Conservation (phyloP, 345 rosid species). For the Abelmoschus esculentus region DNA sequence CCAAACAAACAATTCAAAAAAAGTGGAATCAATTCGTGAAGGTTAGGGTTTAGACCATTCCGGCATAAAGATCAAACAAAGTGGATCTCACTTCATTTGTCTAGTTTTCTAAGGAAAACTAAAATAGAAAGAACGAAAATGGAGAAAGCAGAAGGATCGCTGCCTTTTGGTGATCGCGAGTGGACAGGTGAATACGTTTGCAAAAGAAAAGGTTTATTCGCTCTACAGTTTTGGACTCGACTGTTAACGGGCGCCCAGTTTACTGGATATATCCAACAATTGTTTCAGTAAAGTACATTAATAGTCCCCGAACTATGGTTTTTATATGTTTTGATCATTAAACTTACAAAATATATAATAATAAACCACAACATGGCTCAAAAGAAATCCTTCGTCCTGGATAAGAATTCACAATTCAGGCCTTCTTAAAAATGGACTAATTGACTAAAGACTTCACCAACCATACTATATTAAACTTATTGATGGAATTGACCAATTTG, state of each 20-base stretch:
- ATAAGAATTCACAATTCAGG: no score
- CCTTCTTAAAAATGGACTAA: no score
- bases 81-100: neutral
- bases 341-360: no score
- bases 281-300: neutral
- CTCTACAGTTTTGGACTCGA: neutral
- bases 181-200: neutral
- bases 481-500: no score
- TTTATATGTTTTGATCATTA: no score
- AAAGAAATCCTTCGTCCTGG: no score
- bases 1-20: slow-evolving; percentile 4
- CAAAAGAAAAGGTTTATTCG: neutral
- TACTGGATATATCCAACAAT: neutral
- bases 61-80: neutral
- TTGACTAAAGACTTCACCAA: no score
- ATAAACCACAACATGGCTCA: no score
- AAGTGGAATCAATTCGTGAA: neutral
- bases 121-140: neutral
- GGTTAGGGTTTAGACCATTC: neutral
- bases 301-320: no score
- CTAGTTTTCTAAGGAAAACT: neutral
- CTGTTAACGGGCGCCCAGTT: neutral
- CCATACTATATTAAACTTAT: no score
- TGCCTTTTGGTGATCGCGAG: neutral
- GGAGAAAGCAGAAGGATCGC: neutral